Evolutionary conservation across 2,329 filamentous ascomycete genomes (phyloP).

Genomic region (Fonsecaea pugnacius): DNA sequence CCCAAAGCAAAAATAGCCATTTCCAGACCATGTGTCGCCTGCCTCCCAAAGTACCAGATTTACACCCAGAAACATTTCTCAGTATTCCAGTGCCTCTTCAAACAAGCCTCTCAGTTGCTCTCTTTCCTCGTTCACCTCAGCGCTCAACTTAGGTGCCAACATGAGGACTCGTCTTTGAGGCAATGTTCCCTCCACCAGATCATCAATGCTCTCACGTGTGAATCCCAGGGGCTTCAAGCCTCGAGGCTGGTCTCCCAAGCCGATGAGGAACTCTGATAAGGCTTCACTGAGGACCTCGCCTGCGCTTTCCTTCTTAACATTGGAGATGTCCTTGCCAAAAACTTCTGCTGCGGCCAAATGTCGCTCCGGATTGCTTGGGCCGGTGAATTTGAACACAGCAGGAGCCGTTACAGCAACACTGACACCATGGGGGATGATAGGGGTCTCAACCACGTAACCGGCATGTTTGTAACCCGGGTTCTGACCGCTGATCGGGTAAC

Average conservation of each 20-base stretch:
- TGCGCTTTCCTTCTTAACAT: constrained; percentile 85
- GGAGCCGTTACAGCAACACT: constrained; percentile 92
- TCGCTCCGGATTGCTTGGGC: constrained; percentile 84
- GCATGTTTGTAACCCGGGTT: constrained; percentile 87
- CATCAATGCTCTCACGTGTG: constrained; percentile 72
- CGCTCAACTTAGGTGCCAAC: constrained; percentile 80
- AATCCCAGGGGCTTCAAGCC: constrained; percentile 87
- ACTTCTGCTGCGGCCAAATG: constrained; percentile 86
- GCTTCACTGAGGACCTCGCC: constrained; percentile 88
- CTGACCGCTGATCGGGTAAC: constrained; percentile 93
- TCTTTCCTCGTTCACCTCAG: constrained; percentile 70
- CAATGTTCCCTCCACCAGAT: constrained; percentile 88
- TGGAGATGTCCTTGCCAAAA: constrained; percentile 86
- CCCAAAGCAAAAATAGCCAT: not conserved
- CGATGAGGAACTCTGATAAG: constrained; percentile 75
- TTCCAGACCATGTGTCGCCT: constrained; percentile 5
- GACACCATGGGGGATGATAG: constrained; percentile 94
- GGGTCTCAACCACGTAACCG: constrained; percentile 76
- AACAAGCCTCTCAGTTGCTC: constrained; percentile 73
- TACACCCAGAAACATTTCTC: constrained; percentile 27
- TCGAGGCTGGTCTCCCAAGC: constrained; percentile 85
- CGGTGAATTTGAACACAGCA: constrained; percentile 92
- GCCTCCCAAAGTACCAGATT: not conserved
- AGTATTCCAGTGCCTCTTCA: constrained; percentile 64
- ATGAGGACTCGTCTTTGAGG: constrained; percentile 89